Evolutionary conservation across 805 yeast species (phyloP).

Genomic region (Candida pini): DNA sequence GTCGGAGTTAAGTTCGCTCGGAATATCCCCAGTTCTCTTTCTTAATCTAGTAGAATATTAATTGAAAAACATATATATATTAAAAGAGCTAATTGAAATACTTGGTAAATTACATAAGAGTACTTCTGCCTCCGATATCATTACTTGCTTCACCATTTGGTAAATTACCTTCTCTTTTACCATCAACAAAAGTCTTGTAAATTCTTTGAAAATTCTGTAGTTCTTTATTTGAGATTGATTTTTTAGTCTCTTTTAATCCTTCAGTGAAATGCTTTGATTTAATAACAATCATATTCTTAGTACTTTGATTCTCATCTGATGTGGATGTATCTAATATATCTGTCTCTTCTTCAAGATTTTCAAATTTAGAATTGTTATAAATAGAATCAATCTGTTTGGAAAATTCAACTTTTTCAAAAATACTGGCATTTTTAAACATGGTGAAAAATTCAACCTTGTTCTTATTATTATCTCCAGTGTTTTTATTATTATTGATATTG

Average conservation of each 20-base stretch:
- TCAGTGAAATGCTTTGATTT: slow-evolving; percentile 48
- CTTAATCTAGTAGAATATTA: too few species aligned
- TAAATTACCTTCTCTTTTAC: slow-evolving; percentile 73
- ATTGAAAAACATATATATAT: too few species aligned
- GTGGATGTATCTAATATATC: slow-evolving; percentile 14
- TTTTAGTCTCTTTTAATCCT: slow-evolving; percentile 72
- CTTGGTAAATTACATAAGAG: slow-evolving; percentile 78
- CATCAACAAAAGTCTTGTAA: slow-evolving; percentile 63
- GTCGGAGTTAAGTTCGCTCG: too few species aligned
- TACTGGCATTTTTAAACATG: slow-evolving; percentile 7
- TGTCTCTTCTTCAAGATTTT: slow-evolving; percentile 35
- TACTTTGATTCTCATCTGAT: slow-evolving; percentile 1
- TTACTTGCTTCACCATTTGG: slow-evolving; percentile 77
- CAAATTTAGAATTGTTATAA: slow-evolving; percentile 12
- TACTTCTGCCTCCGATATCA: slow-evolving; percentile 80
- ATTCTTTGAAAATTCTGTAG: slow-evolving; percentile 53
- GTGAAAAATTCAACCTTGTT: slow-evolving; percentile 19
- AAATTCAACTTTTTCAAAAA: slow-evolving; percentile 9
- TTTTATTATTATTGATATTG: slow-evolving; percentile 13
- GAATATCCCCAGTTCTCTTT: too few species aligned
- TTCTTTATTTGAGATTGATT: slow-evolving; percentile 81
- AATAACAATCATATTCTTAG: slow-evolving; percentile 37
- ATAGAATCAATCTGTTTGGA: slow-evolving; percentile 17
- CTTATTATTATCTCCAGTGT: slow-evolving; percentile 3
- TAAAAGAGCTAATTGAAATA: too few species aligned